phyloP scores from a whole-genome alignment of 2,329 filamentous ascomycete genomes.

The Penicillium sp. region DNA sequence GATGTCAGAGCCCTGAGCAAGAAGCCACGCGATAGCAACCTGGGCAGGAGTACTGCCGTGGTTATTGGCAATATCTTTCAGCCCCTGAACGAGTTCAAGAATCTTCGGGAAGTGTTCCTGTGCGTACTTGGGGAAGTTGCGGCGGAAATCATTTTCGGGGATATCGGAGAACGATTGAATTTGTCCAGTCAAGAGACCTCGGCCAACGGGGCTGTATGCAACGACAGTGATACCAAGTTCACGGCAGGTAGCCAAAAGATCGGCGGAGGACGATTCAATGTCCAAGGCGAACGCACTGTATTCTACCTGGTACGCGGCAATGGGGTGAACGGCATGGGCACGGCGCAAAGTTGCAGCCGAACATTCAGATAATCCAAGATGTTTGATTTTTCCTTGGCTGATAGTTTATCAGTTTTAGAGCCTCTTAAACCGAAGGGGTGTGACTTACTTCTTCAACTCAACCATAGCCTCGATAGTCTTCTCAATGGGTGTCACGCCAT shows the following conservation, averaged over 20 bases:
- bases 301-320: slow-evolving; percentile 51
- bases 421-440: background rate
- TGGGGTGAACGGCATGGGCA: slow-evolving; percentile 46
- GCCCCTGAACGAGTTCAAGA: slow-evolving; percentile 50
- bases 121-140: slow-evolving; percentile 49
- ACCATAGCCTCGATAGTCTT: slow-evolving; percentile 47
- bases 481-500: slow-evolving; percentile 46
- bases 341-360: slow-evolving; percentile 48
- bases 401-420: background rate
- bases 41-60: slow-evolving; percentile 59
- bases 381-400: slow-evolving; percentile 49
- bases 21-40: slow-evolving; percentile 63
- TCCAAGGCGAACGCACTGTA: slow-evolving; percentile 48
- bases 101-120: slow-evolving; percentile 57
- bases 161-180: slow-evolving; percentile 50
- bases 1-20: slow-evolving; percentile 52
- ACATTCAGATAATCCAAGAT: slow-evolving; percentile 50
- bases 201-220: slow-evolving; percentile 43
- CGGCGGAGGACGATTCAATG: slow-evolving; percentile 42
- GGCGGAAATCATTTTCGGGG: slow-evolving; percentile 49
- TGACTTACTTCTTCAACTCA: slow-evolving; percentile 41
- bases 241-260: slow-evolving; percentile 46
- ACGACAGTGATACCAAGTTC: slow-evolving; percentile 49
- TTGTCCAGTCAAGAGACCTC: slow-evolving; percentile 36
- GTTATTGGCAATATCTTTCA: slow-evolving; percentile 51